These are phyloP conservation scores for Asparagopsis taxiformis DNA, from an alignment of 31 red algal genomes.

Conservation along the genomic window DNA sequence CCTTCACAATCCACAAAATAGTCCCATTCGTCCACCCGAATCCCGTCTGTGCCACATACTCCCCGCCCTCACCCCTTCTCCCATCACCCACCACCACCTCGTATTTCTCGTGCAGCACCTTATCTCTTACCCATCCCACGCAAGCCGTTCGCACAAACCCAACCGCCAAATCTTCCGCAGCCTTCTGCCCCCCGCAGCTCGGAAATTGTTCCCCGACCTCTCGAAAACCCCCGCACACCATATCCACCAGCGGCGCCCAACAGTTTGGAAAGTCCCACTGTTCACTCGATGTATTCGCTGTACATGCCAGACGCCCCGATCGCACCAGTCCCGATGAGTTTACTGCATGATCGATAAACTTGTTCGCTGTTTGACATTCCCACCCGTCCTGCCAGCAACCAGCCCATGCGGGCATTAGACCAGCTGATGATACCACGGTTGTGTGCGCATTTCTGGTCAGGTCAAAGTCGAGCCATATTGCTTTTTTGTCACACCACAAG, in stretches of 20 bases:
- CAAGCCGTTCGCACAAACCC: conserved; percentile 42
- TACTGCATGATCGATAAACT: conserved; percentile 13
- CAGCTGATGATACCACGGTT: conserved; percentile 30
- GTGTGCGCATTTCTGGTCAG: conserved; percentile 11
- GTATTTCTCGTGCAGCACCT: conserved; percentile 87
- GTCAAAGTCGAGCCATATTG: conserved; percentile 82
- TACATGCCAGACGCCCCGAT: conserved; percentile 36
- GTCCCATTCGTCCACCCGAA: conserved; percentile 95
- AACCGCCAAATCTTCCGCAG: conserved; percentile 40
- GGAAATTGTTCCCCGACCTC: conserved; percentile 9
- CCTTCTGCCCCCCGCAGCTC: conserved; percentile 10
- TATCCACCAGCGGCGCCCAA: conserved; percentile 83
- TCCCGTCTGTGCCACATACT: conserved; percentile 79
- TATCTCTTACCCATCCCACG: conserved; percentile 54
- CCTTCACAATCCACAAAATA: conserved; percentile 51
- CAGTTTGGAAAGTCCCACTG: conserved; percentile 97
- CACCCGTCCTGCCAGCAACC: conserved; percentile 33
- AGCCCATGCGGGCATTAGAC: conserved; percentile 77
- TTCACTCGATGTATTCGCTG: conserved; percentile 19
- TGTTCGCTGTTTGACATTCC: conserved; percentile 4
- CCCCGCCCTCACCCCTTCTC: conserved; percentile 64
- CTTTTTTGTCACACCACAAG: conserved; percentile 48
- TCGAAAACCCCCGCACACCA: conserved; percentile 47
- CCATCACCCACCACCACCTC: conserved; percentile 30
- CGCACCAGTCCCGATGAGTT: conserved; percentile 21